A percentile compares a stretch with the other conserved stretches of the same genome.
phyloP scores from a whole-genome alignment of 345 rosid genomes.

The Diplotaxis tenuifolia region DNA sequence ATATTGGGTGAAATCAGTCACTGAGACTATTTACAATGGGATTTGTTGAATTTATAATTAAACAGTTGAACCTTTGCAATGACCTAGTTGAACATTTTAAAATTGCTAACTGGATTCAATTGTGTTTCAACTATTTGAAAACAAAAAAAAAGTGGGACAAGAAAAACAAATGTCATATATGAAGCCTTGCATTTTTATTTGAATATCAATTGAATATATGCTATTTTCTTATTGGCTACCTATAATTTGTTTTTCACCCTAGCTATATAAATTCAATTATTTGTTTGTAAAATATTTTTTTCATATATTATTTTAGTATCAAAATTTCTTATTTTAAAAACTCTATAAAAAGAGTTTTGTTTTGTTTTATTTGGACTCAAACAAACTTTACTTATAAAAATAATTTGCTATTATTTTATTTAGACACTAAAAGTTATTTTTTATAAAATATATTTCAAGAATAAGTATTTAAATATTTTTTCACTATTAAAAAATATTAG shows the following conservation, averaged over 20 bases:
- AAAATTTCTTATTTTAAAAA: too few species aligned
- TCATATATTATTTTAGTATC: neutral
- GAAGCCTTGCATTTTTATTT: neutral
- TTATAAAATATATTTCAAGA: too few species aligned
- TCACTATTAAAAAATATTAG: neutral
- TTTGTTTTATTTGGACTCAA: neutral
- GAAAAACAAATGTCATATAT: too few species aligned
- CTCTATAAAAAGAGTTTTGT: neutral
- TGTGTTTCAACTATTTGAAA: neutral
- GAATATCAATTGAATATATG: too few species aligned
- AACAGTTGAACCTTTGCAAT: neutral
- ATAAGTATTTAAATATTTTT: neutral
- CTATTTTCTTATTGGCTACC: neutral
- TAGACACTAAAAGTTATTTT: too few species aligned
- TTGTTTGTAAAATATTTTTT: neutral
- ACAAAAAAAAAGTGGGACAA: too few species aligned
- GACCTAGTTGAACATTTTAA: neutral
- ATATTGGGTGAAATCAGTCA: too few species aligned
- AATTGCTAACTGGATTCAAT: neutral
- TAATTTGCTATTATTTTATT: too few species aligned
- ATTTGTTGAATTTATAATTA: neutral
- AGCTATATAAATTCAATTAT: too few species aligned
- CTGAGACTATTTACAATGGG: neutral
- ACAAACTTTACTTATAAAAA: too few species aligned
- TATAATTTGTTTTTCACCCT: neutral